Conservation (phyloP, 1,139 yeast species). For the Lodderomyces orthopsilosis region DNA sequence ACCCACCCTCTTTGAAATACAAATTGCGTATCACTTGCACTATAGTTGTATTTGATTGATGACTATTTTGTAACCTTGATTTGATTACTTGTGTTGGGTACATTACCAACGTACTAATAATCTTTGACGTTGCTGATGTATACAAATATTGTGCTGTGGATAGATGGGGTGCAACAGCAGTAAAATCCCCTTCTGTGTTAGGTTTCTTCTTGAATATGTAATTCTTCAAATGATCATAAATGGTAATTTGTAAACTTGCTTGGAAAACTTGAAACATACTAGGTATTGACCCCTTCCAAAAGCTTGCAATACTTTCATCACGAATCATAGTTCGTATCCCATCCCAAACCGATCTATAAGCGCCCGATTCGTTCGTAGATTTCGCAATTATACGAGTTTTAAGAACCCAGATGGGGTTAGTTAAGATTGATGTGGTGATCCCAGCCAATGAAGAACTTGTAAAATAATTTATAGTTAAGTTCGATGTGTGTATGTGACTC, state of each 20-base stretch:
- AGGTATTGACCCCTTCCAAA: conserved; percentile 84
- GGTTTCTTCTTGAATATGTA: conserved; percentile 3
- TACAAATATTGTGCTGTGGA: conserved; percentile 56
- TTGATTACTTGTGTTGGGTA: conserved; percentile 87
- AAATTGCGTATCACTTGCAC: conserved; percentile 22
- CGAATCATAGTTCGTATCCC: conserved; percentile 52
- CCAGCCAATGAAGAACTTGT: conserved; percentile 60
- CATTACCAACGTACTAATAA: conserved; percentile 61
- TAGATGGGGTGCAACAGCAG: conserved; percentile 18
- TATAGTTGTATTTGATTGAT: conserved; percentile 11
- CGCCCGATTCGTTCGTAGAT: conserved; percentile 40
- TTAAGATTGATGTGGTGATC: conserved; percentile 63
- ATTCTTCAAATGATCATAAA: conserved; percentile 72
- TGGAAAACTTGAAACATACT: conserved; percentile 82
- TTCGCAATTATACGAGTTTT: conserved; percentile 83
- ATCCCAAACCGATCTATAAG: conserved; percentile 56
- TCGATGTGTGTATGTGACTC: conserved; percentile 16
- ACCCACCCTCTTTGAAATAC: conserved; percentile 43
- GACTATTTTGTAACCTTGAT: conserved; percentile 64
- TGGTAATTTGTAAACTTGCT: conserved; percentile 82
- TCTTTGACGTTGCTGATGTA: conserved; percentile 69
- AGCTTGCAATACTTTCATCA: conserved; percentile 66
- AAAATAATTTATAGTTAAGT: conserved; percentile 31
- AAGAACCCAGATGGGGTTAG: conserved; percentile 92
- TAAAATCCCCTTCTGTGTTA: no score